These are phyloP conservation scores for Escovopsis sp. DNA, from an alignment of 2,329 filamentous ascomycete genomes.

Conservation along the genomic window DNA sequence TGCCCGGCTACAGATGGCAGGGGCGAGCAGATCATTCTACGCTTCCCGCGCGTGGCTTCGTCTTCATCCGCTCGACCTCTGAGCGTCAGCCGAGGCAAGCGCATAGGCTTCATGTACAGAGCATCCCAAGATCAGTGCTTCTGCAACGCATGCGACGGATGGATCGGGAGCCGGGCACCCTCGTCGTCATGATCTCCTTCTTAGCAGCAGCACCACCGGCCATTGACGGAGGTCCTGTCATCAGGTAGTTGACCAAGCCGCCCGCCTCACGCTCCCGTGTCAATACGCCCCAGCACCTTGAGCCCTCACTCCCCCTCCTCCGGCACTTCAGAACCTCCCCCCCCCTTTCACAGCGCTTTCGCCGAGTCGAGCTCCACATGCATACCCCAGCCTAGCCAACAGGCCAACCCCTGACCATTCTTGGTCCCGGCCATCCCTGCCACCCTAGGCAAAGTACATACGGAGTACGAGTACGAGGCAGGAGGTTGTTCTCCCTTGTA, in stretches of 20 bases:
- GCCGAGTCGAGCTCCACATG: background rate
- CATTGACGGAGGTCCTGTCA: background rate
- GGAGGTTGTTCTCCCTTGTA: conserved; percentile 3
- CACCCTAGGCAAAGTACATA: background rate
- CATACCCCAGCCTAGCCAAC: background rate
- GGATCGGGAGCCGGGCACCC: background rate
- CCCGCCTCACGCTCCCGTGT: too few species aligned
- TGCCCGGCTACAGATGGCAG: background rate
- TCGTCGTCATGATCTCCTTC: background rate
- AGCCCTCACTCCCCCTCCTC: background rate
- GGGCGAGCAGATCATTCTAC: background rate
- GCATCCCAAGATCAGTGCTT: background rate
- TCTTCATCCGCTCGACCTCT: background rate
- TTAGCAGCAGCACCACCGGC: background rate
- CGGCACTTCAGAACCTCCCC: too few species aligned
- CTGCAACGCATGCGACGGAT: background rate
- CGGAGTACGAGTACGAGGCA: background rate
- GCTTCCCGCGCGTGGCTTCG: background rate
- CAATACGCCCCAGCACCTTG: background rate
- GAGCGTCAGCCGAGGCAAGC: background rate
- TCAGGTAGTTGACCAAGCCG: background rate
- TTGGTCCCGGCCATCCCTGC: background rate
- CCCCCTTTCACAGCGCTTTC: background rate
- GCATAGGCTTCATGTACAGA: background rate
- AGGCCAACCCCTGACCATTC: background rate